Base-by-base conservation (phyloP, 2,329 filamentous ascomycete species). In the Monosporascus sp. region DNA sequence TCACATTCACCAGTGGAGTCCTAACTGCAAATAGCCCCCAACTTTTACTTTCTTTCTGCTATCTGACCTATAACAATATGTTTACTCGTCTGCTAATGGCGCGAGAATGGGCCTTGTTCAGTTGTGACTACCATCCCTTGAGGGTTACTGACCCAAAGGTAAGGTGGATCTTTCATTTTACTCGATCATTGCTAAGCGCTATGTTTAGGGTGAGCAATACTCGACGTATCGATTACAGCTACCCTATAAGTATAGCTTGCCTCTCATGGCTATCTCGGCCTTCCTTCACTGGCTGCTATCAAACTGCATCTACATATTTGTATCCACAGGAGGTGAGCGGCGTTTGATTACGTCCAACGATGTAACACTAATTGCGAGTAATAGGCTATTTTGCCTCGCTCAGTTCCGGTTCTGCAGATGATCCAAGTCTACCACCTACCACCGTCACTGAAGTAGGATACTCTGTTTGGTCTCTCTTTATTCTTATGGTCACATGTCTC, bases 221-320 rank as follows among this genome's bases (percentile, higher is more conserved):
- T 68, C 65, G 1, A 70, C 65, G 0, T 73, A 73, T 50, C 68
- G 66, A 24, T 67, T 77, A 5, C 68, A 70, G 24, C 51, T 77
- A 5, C 74, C 74, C 0, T 75, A 71, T 53, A 67, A 62, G 43
- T 77, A 73, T 50, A 67, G 64, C 17, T 39, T 76, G 2, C 67
- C 72, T 2, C 60, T 75, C 3, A 61, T 75, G 7, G 37, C 55
- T 3, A 41, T 65, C 1, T 71, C 67, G 7, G 64, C 62, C 11
- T 22, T 72, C 14, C 60, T 76, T 17, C 73, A 77, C 49, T 77
- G 72, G 73, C 54, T 75, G 3, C 61, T 73, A 6, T 76, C 73
- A 0, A 72, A 73, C 51, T 65, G 62, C 35, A 52, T 77, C 1
- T 76, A 72, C 57, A 54, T 74, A 2, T 57, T 58, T 15, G 54